Evolutionary conservation across 129 eudicot genomes (phyloP).

Genomic region (Gnaphalium uliginosum): DNA sequence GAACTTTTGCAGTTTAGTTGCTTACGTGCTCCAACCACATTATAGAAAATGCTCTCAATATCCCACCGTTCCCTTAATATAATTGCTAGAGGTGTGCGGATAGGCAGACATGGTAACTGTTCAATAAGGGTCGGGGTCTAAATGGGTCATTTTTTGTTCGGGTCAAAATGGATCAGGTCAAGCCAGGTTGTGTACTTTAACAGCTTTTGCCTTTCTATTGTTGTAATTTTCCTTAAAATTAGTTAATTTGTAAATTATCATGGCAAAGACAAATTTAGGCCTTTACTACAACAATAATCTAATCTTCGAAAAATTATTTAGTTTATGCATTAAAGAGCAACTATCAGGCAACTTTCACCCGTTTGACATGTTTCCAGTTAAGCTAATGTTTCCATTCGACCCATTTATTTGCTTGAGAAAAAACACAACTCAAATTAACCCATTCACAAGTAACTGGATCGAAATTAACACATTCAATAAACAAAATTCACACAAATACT

Average conservation of each 20-base stretch:
- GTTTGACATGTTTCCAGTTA: background rate
- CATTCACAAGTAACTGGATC: background rate
- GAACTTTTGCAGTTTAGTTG: constrained; percentile 14
- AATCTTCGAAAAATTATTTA: background rate
- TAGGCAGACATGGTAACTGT: background rate
- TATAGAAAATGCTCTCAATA: background rate
- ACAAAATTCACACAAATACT: background rate
- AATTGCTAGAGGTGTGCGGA: background rate
- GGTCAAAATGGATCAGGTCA: background rate
- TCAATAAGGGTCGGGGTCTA: background rate
- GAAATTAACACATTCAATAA: background rate
- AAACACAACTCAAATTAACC: background rate
- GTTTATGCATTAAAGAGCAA: background rate
- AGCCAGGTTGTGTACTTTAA: background rate
- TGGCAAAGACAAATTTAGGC: background rate
- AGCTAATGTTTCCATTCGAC: background rate
- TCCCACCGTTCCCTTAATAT: background rate
- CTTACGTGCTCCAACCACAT: background rate
- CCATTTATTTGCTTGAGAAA: background rate
- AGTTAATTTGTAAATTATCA: background rate
- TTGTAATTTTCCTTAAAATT: background rate
- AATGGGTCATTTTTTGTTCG: background rate
- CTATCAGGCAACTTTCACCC: background rate
- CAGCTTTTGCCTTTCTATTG: background rate
- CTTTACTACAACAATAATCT: background rate